These are phyloP conservation scores for Nemania sp. DNA, from an alignment of 2,329 filamentous ascomycete species.

Conservation along the genomic window DNA sequence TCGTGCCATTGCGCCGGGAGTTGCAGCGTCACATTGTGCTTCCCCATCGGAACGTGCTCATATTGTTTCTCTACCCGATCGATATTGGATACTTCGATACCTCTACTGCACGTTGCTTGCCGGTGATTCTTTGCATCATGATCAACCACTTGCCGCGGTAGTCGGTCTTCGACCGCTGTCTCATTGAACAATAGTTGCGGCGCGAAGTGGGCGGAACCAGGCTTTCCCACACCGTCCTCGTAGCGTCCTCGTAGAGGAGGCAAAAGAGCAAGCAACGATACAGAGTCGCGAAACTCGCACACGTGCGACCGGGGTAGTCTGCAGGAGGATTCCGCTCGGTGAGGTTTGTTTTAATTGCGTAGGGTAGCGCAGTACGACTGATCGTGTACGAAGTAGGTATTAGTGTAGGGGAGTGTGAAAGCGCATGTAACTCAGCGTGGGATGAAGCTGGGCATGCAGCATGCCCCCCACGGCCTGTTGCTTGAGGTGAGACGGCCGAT, in stretches of 20 bases:
- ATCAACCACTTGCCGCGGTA: neutral
- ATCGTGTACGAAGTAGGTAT: too few relatives aligned
- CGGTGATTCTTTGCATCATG: conserved; percentile 2
- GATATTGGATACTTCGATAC: neutral
- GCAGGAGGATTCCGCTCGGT: conserved; percentile 18
- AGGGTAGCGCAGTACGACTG: neutral
- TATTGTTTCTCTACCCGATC: conserved; percentile 1
- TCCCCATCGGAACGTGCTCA: conserved; percentile 5
- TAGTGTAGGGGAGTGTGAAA: too few relatives aligned
- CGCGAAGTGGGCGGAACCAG: conserved; percentile 1
- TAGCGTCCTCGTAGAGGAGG: neutral
- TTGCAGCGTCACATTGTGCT: conserved; percentile 16
- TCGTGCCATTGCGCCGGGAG: conserved; percentile 18
- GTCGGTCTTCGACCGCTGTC: neutral
- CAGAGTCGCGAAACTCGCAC: conserved; percentile 19
- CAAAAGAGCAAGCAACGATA: conserved; percentile 8
- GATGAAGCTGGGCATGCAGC: conserved; percentile 4
- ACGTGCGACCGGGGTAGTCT: conserved; percentile 24
- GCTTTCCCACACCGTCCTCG: neutral
- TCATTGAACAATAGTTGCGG: conserved; percentile 1
- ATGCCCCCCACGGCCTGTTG: conserved; percentile 7
- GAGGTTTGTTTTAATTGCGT: conserved; percentile 16
- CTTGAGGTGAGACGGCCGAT: conserved; percentile 8
- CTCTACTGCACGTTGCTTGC: conserved; percentile 1
- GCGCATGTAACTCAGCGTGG: conserved; percentile 14